phyloP scores from a whole-genome alignment of 2,329 filamentous ascomycete species.

The Colletotrichum trifolii region DNA sequence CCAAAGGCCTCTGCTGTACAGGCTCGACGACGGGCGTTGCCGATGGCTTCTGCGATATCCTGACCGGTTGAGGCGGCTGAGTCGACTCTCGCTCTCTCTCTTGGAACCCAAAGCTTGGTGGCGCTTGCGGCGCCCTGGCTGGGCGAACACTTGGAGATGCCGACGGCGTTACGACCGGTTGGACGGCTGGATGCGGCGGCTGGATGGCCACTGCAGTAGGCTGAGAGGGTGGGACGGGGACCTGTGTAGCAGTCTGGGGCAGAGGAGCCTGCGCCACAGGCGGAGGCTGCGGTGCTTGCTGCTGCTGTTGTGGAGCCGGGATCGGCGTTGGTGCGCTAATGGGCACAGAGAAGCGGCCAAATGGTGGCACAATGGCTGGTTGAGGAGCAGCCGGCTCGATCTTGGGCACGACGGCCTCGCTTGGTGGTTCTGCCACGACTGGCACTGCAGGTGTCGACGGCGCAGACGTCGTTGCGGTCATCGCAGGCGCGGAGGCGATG shows the following conservation, averaged over 20 bases:
- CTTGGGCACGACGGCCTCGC: constrained; percentile 59
- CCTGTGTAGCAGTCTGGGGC: constrained; percentile 31
- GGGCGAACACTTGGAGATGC: constrained; percentile 60
- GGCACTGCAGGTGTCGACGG: constrained; percentile 53
- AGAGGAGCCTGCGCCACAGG: constrained; percentile 31
- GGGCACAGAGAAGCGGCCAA: constrained; percentile 57
- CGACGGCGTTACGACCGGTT: constrained; percentile 51
- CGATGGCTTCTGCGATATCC: constrained; percentile 54
- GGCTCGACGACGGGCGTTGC: constrained; percentile 47
- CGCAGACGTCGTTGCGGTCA: constrained; percentile 42
- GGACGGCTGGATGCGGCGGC: constrained; percentile 50
- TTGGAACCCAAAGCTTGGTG: constrained; percentile 53
- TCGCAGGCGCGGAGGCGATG: constrained; percentile 52
- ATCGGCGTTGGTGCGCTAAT: constrained; percentile 55
- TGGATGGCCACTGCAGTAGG: constrained; percentile 43
- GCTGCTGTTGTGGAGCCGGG: constrained; percentile 42
- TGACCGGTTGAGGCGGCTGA: constrained; percentile 51
- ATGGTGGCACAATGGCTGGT: constrained; percentile 49
- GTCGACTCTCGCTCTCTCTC: constrained; percentile 54
- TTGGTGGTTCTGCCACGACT: constrained; percentile 51
- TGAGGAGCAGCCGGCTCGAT: constrained; percentile 51
- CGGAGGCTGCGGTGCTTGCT: constrained; percentile 35
- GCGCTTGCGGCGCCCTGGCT: constrained; percentile 54
- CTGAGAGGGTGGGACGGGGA: constrained; percentile 32
- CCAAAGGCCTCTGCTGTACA: constrained; percentile 47